Conservation (phyloP, 2,329 filamentous ascomycete genomes). For the Fulvia fulva region DNA sequence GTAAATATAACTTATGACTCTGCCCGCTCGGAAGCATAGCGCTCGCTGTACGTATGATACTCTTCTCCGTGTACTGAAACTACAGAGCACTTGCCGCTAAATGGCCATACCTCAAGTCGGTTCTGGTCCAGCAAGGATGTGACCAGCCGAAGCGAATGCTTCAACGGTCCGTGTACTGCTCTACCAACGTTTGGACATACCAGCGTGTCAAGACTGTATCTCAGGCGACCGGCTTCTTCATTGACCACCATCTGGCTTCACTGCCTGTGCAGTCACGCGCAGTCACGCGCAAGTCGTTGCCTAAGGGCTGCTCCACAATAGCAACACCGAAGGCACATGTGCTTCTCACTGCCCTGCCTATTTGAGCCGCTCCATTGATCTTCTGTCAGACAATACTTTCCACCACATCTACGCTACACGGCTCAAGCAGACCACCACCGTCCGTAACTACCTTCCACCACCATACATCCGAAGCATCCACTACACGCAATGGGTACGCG, state of each 20-base stretch:
- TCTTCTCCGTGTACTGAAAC: conserved; percentile 10
- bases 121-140: too few species aligned
- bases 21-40: neutral
- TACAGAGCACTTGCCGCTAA: too few species aligned
- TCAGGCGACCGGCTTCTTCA: too few species aligned
- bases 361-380: neutral
- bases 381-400: neutral
- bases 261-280: neutral
- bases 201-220: too few species aligned
- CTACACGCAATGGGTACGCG: neutral
- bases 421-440: too few species aligned
- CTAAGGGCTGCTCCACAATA: neutral
- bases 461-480: neutral
- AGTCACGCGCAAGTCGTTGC: neutral
- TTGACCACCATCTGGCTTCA: neutral
- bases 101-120: too few species aligned
- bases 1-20: conserved; percentile 9
- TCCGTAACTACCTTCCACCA: neutral
- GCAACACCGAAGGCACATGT: neutral
- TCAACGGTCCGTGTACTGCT: too few species aligned
- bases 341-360: neutral
- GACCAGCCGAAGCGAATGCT: too few species aligned
- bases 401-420: too few species aligned
- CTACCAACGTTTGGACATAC: too few species aligned
- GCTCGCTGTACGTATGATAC: conserved; percentile 12